Evolutionary conservation across 768 basidiomycete species (phyloP).

Genomic region (Baorangia bicolor): DNA sequence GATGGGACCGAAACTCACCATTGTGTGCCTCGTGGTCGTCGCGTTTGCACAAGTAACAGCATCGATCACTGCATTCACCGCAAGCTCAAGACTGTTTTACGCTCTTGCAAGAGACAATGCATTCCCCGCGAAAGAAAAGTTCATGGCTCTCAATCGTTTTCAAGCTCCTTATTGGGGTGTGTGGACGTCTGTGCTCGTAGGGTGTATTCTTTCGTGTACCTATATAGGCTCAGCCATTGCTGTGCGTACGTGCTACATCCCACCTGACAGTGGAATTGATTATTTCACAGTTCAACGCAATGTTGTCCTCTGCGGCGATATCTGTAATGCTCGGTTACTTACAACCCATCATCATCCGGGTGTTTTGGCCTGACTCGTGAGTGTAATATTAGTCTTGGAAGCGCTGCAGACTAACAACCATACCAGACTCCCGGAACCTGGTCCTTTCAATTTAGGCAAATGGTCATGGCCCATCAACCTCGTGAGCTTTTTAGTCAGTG

Average conservation of each 20-base stretch:
- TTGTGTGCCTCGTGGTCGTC: constrained; percentile 52
- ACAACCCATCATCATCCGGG: constrained; percentile 56
- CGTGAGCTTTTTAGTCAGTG: constrained; percentile 43
- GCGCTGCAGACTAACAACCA: neutral
- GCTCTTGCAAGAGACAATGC: constrained; percentile 56
- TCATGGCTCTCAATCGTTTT: constrained; percentile 50
- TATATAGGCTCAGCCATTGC: constrained; percentile 58
- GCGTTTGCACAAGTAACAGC: constrained; percentile 53
- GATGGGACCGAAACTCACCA: constrained; percentile 43
- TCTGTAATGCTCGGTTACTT: constrained; percentile 58
- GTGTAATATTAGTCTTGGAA: constrained; percentile 10
- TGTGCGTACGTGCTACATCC: constrained; percentile 33
- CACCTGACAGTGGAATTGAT: neutral
- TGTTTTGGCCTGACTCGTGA: constrained; percentile 54
- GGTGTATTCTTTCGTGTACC: constrained; percentile 54
- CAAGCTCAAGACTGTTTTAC: constrained; percentile 55
- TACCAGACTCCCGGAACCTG: constrained; percentile 44
- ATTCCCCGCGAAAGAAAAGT: constrained; percentile 44
- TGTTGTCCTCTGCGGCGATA: constrained; percentile 54
- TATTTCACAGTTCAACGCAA: constrained; percentile 48
- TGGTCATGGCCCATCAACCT: constrained; percentile 55
- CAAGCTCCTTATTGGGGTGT: constrained; percentile 57
- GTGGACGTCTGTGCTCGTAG: constrained; percentile 52
- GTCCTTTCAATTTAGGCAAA: constrained; percentile 51
- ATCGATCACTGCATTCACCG: constrained; percentile 56